These are phyloP conservation scores for Hypoxylon rickii DNA, from an alignment of 495 filamentous ascomycete genomes.

Conservation along the genomic window DNA sequence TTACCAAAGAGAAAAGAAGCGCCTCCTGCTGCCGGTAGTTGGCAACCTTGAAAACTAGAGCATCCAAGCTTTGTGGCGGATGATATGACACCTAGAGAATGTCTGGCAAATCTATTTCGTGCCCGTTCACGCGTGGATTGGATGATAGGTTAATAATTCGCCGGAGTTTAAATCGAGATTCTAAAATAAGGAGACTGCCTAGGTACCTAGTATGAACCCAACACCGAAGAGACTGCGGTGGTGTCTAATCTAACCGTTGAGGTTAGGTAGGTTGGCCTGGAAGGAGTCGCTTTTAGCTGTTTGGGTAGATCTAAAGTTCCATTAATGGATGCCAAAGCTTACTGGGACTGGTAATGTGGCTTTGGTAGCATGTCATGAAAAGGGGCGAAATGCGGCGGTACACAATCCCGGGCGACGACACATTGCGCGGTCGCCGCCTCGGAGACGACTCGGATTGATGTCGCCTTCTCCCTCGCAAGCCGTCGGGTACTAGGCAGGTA, in stretches of 20 bases:
- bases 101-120: conserved; percentile 28
- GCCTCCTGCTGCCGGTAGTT: conserved; percentile 25
- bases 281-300: conserved; percentile 13
- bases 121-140: conserved; percentile 23
- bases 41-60: too few relatives aligned
- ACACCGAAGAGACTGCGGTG: conserved; percentile 21
- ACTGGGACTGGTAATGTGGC: background rate
- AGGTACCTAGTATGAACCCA: conserved; percentile 20
- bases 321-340: conserved; percentile 12
- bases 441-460: conserved; percentile 27
- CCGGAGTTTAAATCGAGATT: conserved; percentile 23
- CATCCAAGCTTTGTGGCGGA: conserved; percentile 15
- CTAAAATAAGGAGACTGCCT: conserved; percentile 1
- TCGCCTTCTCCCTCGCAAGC: conserved; percentile 14
- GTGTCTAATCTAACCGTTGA: conserved; percentile 20
- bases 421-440: conserved; percentile 16
- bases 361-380: conserved; percentile 21
- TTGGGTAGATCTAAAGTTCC: conserved; percentile 27
- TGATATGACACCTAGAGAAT: conserved; percentile 12
- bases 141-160: conserved; percentile 32
- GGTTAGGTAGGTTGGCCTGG: conserved; percentile 8
- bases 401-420: conserved; percentile 28
- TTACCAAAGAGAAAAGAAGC: conserved; percentile 1
- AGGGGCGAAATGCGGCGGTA: conserved; percentile 25
- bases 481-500: conserved; percentile 7